Conservation (phyloP, 2,329 filamentous ascomycete species). For the Fusarium multiceps region DNA sequence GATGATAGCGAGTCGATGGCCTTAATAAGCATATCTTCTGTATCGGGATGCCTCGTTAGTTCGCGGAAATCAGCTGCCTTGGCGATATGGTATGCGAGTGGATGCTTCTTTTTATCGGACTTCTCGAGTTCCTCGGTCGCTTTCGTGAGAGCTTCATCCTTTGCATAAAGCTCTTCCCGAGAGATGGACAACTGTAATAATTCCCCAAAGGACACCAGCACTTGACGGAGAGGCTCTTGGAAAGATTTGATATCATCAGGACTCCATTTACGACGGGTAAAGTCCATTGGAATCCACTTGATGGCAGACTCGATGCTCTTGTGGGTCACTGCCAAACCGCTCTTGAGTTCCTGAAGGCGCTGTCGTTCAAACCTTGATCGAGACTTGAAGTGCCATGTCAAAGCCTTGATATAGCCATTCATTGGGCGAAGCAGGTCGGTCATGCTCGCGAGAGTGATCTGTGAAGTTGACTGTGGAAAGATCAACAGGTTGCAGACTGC, state of each 20-base stretch:
- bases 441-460: slow-evolving; percentile 21
- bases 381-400: slow-evolving; percentile 18
- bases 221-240: slow-evolving; percentile 8
- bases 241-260: slow-evolving; percentile 19
- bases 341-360: slow-evolving; percentile 4
- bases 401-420: slow-evolving; percentile 11
- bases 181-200: slow-evolving; percentile 10
- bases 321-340: not conserved
- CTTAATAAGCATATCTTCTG: slow-evolving; percentile 19
- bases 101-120: slow-evolving; percentile 14
- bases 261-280: slow-evolving; percentile 15
- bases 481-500: slow-evolving; percentile 16
- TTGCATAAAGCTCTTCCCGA: slow-evolving; percentile 10
- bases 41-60: slow-evolving; percentile 8
- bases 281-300: slow-evolving; percentile 20
- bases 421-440: slow-evolving; percentile 7
- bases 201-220: slow-evolving; percentile 5
- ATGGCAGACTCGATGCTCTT: slow-evolving; percentile 11
- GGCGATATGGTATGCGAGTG: slow-evolving; percentile 14
- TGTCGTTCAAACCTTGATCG: not conserved
- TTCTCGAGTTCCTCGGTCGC: slow-evolving; percentile 13
- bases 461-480: slow-evolving; percentile 18
- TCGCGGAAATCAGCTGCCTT: slow-evolving; percentile 18
- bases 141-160: slow-evolving; percentile 14
- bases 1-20: not conserved